These are phyloP conservation scores for Amphicarpaea edgeworthii DNA, from an alignment of 306 rosid genomes.

Conservation along the genomic window DNA sequence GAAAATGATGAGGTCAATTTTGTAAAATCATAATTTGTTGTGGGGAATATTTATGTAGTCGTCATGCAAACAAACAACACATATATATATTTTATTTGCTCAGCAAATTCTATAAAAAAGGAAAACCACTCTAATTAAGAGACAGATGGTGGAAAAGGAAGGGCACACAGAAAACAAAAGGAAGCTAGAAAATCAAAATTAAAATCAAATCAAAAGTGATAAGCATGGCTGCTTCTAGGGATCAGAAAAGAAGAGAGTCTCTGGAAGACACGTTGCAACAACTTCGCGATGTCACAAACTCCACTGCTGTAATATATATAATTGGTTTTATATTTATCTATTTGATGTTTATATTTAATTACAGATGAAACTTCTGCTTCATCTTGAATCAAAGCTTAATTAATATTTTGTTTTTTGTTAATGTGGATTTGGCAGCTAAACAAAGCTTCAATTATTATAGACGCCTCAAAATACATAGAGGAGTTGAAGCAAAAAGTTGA, in stretches of 20 bases:
- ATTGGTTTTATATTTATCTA: not conserved
- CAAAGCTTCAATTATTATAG: constrained; percentile 73
- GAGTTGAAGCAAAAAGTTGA: constrained; percentile 74
- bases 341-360: not conserved
- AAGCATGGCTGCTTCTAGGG: constrained; percentile 59
- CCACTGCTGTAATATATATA: constrained; percentile 87
- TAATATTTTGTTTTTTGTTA: too few species aligned
- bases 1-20: constrained; percentile 42
- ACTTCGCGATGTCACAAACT: constrained; percentile 73
- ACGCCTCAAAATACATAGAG: constrained; percentile 70
- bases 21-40: constrained; percentile 47
- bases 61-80: constrained; percentile 53
- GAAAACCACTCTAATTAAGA: constrained; percentile 26
- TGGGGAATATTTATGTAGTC: constrained; percentile 46
- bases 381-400: constrained; percentile 2
- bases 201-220: constrained; percentile 20
- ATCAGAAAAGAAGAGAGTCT: constrained; percentile 57
- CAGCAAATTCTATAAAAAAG: constrained; percentile 40
- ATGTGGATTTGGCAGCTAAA: constrained; percentile 38
- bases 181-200: constrained; percentile 35
- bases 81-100: constrained; percentile 34
- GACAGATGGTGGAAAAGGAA: constrained; percentile 19
- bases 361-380: constrained; percentile 3
- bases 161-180: constrained; percentile 14
- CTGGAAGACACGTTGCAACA: constrained; percentile 55